A percentile compares a stretch with the other conserved stretches of the same genome.
phyloP scores from a whole-genome alignment of 1,284 basidiomycete genomes.

The Polyporus tsugae region DNA sequence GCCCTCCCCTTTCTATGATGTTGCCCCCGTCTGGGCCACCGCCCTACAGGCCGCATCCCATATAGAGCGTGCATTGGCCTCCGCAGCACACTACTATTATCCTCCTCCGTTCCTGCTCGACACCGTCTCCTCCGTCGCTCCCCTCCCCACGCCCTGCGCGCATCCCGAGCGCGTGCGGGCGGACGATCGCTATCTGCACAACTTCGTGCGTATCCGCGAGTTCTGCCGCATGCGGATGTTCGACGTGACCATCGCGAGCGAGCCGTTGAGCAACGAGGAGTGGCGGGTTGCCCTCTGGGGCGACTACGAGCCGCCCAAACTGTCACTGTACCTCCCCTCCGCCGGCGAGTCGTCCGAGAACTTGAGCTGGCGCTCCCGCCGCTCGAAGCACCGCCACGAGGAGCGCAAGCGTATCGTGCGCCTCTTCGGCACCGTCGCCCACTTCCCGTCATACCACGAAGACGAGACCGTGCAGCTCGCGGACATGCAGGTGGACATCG shows the following conservation, averaged over 20 bases:
- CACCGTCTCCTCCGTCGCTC: not conserved
- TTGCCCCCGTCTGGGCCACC: not conserved
- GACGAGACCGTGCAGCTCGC: not conserved
- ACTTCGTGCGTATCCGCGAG: conserved; percentile 12
- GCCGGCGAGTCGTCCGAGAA: too few relatives aligned
- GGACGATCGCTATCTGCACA: conserved; percentile 17
- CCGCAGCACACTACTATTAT: conserved; percentile 13
- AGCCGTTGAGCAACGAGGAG: conserved; percentile 8
- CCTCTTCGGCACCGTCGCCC: not conserved
- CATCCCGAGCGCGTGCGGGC: not conserved
- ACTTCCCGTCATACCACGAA: not conserved
- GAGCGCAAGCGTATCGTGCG: not conserved
- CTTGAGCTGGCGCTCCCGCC: not conserved
- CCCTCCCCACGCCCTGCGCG: not conserved
- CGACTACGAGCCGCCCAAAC: not conserved
- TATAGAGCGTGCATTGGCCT: not conserved
- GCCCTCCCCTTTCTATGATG: conserved; percentile 3
- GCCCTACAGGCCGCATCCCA: not conserved
- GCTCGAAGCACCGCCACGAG: not conserved
- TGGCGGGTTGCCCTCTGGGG: conserved; percentile 15
- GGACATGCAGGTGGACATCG: not conserved
- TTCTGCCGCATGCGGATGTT: conserved; percentile 10
- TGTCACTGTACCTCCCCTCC: too few relatives aligned
- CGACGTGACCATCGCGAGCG: conserved; percentile 3
- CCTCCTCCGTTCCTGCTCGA: conserved; percentile 22